These are phyloP conservation scores for Candida ficus DNA, from an alignment of 805 yeast species.

Conservation along the genomic window DNA sequence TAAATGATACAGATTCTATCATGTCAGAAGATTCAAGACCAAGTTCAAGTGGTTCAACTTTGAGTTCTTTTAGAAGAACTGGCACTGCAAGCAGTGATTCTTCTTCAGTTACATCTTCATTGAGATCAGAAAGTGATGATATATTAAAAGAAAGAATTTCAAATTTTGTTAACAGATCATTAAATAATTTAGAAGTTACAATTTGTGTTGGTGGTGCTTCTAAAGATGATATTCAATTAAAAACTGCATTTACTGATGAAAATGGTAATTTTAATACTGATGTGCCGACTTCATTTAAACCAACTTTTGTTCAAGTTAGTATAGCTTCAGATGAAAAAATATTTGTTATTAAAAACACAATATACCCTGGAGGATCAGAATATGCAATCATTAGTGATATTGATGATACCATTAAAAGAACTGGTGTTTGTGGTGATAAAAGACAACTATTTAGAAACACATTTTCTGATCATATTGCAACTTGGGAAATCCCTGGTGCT, in stretches of 20 bases:
- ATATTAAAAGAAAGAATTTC: slow-evolving; percentile 59
- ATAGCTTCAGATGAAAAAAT: slow-evolving; percentile 43
- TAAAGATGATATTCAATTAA: slow-evolving; percentile 26
- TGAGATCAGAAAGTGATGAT: slow-evolving; percentile 34
- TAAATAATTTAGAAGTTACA: slow-evolving; percentile 50
- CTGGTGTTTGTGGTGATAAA: slow-evolving; percentile 89
- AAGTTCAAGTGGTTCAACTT: too few relatives aligned
- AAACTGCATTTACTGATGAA: slow-evolving; percentile 47
- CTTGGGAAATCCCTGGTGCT: slow-evolving; percentile 73
- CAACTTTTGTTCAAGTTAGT: slow-evolving; percentile 51
- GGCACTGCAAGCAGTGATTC: slow-evolving; percentile 7
- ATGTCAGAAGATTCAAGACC: not conserved
- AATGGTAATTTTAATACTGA: slow-evolving; percentile 62
- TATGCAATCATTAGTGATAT: slow-evolving; percentile 81
- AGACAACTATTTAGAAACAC: slow-evolving; percentile 76
- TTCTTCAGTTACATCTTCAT: slow-evolving; percentile 6
- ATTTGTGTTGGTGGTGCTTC: slow-evolving; percentile 47
- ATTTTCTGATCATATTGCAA: slow-evolving; percentile 56
- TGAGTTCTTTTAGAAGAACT: slow-evolving; percentile 1
- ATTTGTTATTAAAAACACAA: slow-evolving; percentile 40
- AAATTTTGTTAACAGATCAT: slow-evolving; percentile 63
- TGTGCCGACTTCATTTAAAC: slow-evolving; percentile 52
- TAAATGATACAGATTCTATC: slow-evolving; percentile 8
- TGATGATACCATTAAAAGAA: slow-evolving; percentile 87
- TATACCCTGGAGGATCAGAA: slow-evolving; percentile 42